A percentile compares a stretch with the other conserved stretches of the same genome.
Conservation (phyloP, 1,284 basidiomycete species). For the Ceratobasidium sp. region DNA sequence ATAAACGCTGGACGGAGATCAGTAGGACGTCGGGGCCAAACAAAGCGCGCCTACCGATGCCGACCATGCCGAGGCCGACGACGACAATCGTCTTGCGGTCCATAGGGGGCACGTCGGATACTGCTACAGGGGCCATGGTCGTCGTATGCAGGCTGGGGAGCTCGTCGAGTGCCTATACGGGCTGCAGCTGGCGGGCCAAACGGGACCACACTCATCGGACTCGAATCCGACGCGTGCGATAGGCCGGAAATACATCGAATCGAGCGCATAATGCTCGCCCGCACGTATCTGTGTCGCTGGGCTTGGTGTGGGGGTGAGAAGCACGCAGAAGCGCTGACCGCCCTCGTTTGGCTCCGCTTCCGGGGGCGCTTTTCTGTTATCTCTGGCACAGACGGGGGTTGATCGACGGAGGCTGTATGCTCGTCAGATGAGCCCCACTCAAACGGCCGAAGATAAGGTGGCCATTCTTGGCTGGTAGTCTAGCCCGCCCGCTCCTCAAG, state of each 20-base stretch:
- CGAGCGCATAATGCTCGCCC: too few species aligned
- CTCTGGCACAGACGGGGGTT: background rate
- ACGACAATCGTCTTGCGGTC: conserved; percentile 52
- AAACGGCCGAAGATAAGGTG: conserved; percentile 19
- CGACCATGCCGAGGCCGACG: conserved; percentile 74
- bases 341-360: too few species aligned
- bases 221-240: conserved; percentile 10
- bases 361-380: too few species aligned
- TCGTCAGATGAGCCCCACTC: background rate
- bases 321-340: background rate
- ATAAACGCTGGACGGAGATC: conserved; percentile 61
- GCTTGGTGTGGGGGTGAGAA: too few species aligned
- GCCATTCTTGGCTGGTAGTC: too few species aligned
- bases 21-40: conserved; percentile 44
- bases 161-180: too few species aligned
- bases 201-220: background rate
- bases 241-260: conserved; percentile 5
- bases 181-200: background rate
- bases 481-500: background rate
- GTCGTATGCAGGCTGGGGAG: background rate
- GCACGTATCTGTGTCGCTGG: too few species aligned
- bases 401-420: background rate
- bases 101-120: background rate
- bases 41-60: conserved; percentile 57
- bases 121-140: conserved; percentile 28